These are phyloP conservation scores for Dysphania ambrosioides DNA, from an alignment of 148 eudicot genomes.

Conservation along the genomic window DNA sequence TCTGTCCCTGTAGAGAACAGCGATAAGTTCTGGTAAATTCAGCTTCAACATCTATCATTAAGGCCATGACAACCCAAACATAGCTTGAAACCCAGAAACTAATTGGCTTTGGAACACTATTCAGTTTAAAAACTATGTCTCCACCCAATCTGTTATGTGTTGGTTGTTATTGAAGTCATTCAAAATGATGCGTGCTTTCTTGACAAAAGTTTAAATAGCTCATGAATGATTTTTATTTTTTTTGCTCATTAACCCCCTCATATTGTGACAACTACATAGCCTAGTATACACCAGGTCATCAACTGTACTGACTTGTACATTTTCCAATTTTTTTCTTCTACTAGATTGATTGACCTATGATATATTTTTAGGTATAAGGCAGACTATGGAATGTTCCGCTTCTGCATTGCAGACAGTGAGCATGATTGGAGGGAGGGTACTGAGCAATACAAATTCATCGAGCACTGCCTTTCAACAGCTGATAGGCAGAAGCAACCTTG, in stretches of 20 bases:
- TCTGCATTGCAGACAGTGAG: constrained; percentile 87
- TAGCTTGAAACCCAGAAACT: not conserved
- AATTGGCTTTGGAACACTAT: not conserved
- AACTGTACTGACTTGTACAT: not conserved
- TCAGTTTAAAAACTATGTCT: not conserved
- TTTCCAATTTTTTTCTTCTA: not conserved
- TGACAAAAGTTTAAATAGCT: too few relatives aligned
- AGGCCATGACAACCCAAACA: not conserved
- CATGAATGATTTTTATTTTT: too few relatives aligned
- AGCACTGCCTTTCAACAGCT: constrained; percentile 63
- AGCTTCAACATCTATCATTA: not conserved
- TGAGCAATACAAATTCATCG: constrained; percentile 79
- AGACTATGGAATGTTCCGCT: constrained; percentile 88
- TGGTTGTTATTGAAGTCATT: not conserved
- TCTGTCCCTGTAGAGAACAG: constrained; percentile 86
- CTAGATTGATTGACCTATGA: not conserved
- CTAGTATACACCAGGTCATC: too few relatives aligned
- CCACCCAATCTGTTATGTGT: not conserved
- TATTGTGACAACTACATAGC: too few relatives aligned
- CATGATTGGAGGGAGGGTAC: constrained; percentile 94
- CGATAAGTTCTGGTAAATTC: constrained; percentile 70
- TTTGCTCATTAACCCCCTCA: too few relatives aligned
- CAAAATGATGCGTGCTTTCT: not conserved
- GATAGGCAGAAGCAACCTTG: constrained; percentile 83
- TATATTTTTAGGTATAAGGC: constrained; percentile 50